Evolutionary conservation across 1,284 basidiomycete genomes (phyloP), one percentile per base, ranked within the genome.

Genomic region (Phylloporus gajari): DNA sequence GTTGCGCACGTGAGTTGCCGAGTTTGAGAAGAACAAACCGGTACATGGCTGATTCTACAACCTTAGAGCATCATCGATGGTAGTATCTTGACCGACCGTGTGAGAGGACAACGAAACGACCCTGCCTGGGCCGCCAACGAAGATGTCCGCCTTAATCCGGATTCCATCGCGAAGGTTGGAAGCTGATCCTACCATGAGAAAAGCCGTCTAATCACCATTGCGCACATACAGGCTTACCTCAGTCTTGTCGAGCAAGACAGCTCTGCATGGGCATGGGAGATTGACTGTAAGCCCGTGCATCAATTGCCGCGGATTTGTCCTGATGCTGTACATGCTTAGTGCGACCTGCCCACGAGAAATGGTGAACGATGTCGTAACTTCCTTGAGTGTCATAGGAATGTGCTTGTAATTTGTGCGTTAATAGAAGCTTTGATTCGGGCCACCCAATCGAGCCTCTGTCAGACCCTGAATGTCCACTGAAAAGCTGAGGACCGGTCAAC

Each of bases 191-290:
- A 58, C 30, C 42, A 5, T 9, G 23, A 9, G 60, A 30, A n/a
- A 23, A 13, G 25, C 65, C 23, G 71, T 83, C 83, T 75, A 73
- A 83, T 80, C 30, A 2, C 19, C 30, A 30, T 32, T 59, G 30
- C 27, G 32, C 15, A 0, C 65, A 40, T 59, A 53, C 66, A 88
- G 87, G 81, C 88, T 1, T 92, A 91, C 73, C 80, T 90, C 17
- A 87, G 86, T 77, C 85, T 92, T n/a, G 85, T 85, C 9, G 85
- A 88, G 38, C 91, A 93, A 81, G 87, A 90, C 66, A 84, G 88
- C 25, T 90, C 89, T 44, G 86, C 89, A 7, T 91, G 88, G 89
- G 90, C 90, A n/a, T 91, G 90, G 89, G 91, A 93, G 77, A 84
- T 93, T 63, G 92, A 93, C 75, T 81, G 91, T 90, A 77, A 84